phyloP scores from a whole-genome alignment of 495 filamentous ascomycete genomes.

The Hyaloscypha bicolor region DNA sequence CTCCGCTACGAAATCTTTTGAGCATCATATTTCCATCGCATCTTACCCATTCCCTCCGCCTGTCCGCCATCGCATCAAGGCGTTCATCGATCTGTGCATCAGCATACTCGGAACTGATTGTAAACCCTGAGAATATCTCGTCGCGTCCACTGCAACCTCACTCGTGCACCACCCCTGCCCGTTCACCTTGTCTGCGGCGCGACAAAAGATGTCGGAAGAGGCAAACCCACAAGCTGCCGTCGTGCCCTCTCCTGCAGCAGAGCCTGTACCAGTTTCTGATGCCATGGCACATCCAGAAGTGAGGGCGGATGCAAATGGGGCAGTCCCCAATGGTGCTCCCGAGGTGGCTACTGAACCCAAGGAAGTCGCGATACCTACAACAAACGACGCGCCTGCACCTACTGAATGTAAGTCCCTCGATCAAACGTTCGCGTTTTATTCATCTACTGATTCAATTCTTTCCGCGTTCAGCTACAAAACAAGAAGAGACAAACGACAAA shows the following conservation, averaged over 20 bases:
- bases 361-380: constrained; percentile 24
- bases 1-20: not conserved
- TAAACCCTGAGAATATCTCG: constrained; percentile 6
- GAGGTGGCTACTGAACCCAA: constrained; percentile 19
- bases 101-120: constrained; percentile 15
- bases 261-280: constrained; percentile 35
- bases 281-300: constrained; percentile 29
- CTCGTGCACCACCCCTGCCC: not conserved
- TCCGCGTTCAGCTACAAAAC: constrained; percentile 25
- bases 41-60: constrained; percentile 11
- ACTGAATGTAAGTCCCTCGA: not conserved
- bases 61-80: constrained; percentile 23
- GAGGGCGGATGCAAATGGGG: constrained; percentile 21
- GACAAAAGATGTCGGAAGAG: constrained; percentile 31
- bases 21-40: constrained; percentile 15
- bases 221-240: constrained; percentile 25
- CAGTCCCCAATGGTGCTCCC: constrained; percentile 5
- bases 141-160: constrained; percentile 22
- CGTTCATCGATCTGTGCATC: constrained; percentile 25
- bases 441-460: constrained; percentile 17
- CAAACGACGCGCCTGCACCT: constrained; percentile 12
- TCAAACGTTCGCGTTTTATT: not conserved
- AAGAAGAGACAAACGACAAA: constrained; percentile 21
- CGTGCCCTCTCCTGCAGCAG: constrained; percentile 22
- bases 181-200: constrained; percentile 18